A percentile compares a stretch with the other conserved stretches of the same genome.
These are phyloP conservation scores for Backusella tuberculispora DNA, from an alignment of 192 early-diverging fungal genomes.

Conservation along the genomic window DNA sequence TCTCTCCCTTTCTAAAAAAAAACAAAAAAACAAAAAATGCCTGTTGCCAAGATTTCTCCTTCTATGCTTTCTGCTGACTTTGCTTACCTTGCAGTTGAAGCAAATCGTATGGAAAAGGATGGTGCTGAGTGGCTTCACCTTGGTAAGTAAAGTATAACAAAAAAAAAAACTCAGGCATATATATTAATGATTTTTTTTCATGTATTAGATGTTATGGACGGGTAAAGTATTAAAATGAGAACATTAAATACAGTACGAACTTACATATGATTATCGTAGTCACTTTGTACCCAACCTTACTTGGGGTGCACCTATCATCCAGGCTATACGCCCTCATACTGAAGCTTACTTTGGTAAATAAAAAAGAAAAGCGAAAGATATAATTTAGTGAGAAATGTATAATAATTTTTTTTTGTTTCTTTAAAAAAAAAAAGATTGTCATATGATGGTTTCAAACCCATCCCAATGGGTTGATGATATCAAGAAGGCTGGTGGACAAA, in stretches of 20 bases:
- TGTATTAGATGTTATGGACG: slow-evolving; percentile 93
- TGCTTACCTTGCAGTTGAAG: slow-evolving; percentile 81
- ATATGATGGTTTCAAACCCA: slow-evolving; percentile 65
- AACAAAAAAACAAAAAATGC: slow-evolving; percentile 48
- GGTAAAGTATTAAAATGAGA: slow-evolving; percentile 51
- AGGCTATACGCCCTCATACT: slow-evolving; percentile 83
- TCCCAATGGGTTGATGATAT: slow-evolving; percentile 93
- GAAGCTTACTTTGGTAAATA: slow-evolving; percentile 81
- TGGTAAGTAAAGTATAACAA: slow-evolving; percentile 52
- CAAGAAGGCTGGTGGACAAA: slow-evolving; percentile 83
- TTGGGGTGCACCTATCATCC: slow-evolving; percentile 91
- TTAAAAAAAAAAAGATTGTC: slow-evolving; percentile 48
- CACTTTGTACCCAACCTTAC: slow-evolving; percentile 99
- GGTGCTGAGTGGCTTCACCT: slow-evolving; percentile 95
- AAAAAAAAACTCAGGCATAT: neutral
- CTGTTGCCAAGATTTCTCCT: slow-evolving; percentile 84
- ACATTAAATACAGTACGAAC: too few species aligned
- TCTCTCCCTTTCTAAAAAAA: neutral
- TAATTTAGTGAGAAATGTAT: neutral
- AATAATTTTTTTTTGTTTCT: neutral
- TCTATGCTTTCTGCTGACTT: slow-evolving; percentile 93
- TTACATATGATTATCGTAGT: slow-evolving; percentile 45
- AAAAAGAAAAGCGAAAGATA: neutral
- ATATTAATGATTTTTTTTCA: slow-evolving; percentile 12
- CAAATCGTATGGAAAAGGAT: slow-evolving; percentile 82